Percentiles rank a stretch among this genome's conserved stretches.
These are phyloP conservation scores for Saccharum hybrid DNA, from an alignment of 202 grass and related monocot species.

Conservation along the genomic window DNA sequence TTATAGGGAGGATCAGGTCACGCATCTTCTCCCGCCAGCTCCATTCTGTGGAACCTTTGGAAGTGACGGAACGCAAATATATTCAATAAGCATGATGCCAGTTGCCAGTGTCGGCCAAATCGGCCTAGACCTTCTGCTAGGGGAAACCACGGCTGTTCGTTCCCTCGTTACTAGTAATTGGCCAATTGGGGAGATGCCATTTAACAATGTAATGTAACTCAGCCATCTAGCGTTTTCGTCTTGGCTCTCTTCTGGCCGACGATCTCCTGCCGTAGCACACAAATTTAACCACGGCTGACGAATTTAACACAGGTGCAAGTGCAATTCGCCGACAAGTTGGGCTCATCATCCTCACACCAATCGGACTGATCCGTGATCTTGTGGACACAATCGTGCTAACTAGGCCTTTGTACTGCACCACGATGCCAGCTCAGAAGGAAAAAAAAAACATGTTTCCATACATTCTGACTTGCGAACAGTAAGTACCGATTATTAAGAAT, in stretches of 20 bases:
- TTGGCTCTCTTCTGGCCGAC: not conserved
- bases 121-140: no score
- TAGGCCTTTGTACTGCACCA: not conserved
- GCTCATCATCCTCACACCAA: not conserved
- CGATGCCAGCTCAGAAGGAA: not conserved
- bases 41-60: no score
- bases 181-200: not conserved
- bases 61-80: no score
- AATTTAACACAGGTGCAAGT: not conserved
- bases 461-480: slow-evolving; percentile 7
- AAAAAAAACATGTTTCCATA: not conserved
- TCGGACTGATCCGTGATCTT: not conserved
- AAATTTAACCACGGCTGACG: not conserved
- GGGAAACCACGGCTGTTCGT: no score
- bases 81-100: no score
- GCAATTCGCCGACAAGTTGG: not conserved
- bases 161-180: not conserved
- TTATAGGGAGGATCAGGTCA: no score
- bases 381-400: slow-evolving; percentile 2
- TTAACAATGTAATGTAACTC: no score
- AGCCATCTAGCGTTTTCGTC: not conserved
- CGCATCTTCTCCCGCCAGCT: no score
- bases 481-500: not conserved
- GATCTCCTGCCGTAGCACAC: not conserved
- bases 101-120: no score